Conservation (phyloP, 164 flowering plant genomes). For the Stephania japonica region DNA sequence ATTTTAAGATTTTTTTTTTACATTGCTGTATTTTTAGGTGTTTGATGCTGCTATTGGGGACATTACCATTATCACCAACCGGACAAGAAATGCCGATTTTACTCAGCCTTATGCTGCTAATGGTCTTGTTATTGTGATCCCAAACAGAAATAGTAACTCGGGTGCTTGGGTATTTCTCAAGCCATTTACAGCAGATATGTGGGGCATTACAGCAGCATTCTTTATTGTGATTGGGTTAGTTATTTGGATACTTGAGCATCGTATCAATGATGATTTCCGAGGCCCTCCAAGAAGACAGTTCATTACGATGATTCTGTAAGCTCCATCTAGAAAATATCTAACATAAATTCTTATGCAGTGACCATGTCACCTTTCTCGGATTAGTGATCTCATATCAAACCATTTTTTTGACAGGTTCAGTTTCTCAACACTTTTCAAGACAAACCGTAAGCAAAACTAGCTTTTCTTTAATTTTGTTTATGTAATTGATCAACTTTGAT, state of each 20-base stretch:
- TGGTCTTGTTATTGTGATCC: slow-evolving; percentile 72
- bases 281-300: slow-evolving; percentile 72
- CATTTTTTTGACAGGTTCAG: slow-evolving; percentile 65
- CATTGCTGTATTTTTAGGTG: slow-evolving; percentile 27
- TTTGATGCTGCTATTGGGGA: slow-evolving; percentile 85
- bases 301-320: slow-evolving; percentile 61
- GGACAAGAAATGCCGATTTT: slow-evolving; percentile 67
- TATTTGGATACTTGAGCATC: slow-evolving; percentile 83
- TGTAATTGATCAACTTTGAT: neutral
- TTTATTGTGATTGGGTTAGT: slow-evolving; percentile 62
- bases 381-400: neutral
- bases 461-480: neutral
- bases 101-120: slow-evolving; percentile 69
- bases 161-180: slow-evolving; percentile 77
- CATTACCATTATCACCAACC: slow-evolving; percentile 58
- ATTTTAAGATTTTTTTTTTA: neutral
- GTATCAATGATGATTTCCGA: slow-evolving; percentile 64
- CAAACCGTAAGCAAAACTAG: slow-evolving; percentile 48
- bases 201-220: slow-evolving; percentile 59
- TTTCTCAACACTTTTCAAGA: slow-evolving; percentile 73
- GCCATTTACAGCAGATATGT: slow-evolving; percentile 70
- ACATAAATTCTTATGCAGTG: neutral
- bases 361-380: neutral
- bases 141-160: slow-evolving; percentile 31
- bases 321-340: neutral